phyloP scores from a whole-genome alignment of 148 eudicot genomes.

The Spergularia bocconei region DNA sequence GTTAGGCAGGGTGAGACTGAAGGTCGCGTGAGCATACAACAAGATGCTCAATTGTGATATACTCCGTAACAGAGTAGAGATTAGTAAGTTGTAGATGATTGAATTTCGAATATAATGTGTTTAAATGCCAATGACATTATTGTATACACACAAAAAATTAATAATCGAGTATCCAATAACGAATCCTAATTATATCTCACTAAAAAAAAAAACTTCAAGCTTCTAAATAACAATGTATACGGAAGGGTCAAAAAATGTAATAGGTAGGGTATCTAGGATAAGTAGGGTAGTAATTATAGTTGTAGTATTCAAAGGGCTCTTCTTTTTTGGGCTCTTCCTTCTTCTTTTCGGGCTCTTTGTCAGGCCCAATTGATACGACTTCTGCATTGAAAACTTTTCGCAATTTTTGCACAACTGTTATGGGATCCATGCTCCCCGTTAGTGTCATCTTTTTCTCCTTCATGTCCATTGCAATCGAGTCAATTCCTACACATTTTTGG shows the following conservation, averaged over 20 bases:
- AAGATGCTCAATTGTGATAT: too few species aligned
- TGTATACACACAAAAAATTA: too few species aligned
- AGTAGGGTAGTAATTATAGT: not conserved
- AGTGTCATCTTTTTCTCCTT: slow-evolving; percentile 58
- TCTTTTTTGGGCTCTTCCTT: slow-evolving; percentile 31
- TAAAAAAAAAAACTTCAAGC: too few species aligned
- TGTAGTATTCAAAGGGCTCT: not conserved
- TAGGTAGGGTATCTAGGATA: not conserved
- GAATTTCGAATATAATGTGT: too few species aligned
- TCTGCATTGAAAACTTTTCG: slow-evolving; percentile 51
- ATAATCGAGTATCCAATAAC: too few species aligned
- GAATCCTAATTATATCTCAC: too few species aligned
- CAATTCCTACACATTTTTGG: slow-evolving; percentile 42
- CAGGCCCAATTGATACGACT: slow-evolving; percentile 54
- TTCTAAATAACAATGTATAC: too few species aligned
- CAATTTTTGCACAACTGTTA: slow-evolving; percentile 43
- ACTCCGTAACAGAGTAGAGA: too few species aligned
- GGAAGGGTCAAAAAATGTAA: not conserved
- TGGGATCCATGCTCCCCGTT: slow-evolving; percentile 58
- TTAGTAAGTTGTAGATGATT: too few species aligned
- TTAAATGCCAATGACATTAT: too few species aligned
- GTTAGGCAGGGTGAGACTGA: too few species aligned
- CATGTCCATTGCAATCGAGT: slow-evolving; percentile 54
- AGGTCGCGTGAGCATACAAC: too few species aligned
- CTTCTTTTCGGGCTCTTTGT: slow-evolving; percentile 50